A percentile compares a stretch with the other conserved stretches of the same genome.
These are phyloP conservation scores for Cucurbitaria berberidis DNA, from an alignment of 2,329 filamentous ascomycete species.

Conservation along the genomic window DNA sequence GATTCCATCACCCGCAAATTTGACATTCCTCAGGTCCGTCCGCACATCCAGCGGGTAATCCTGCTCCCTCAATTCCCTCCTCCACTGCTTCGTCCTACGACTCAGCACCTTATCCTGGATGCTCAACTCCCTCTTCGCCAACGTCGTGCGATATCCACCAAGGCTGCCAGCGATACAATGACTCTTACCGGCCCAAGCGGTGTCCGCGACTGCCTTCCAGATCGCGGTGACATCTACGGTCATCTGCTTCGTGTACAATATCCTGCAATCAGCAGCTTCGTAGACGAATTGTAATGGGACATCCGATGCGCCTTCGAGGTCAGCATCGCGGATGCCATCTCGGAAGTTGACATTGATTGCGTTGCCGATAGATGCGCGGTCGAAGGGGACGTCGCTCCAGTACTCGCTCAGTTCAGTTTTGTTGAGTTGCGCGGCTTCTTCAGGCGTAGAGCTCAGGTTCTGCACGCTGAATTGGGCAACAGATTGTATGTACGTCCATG, in stretches of 20 bases:
- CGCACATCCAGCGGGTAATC: slow-evolving; percentile 47
- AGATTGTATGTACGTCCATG: slow-evolving; percentile 41
- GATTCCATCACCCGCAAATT: slow-evolving; percentile 26
- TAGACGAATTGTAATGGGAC: slow-evolving; percentile 67
- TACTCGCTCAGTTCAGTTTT: slow-evolving; percentile 42
- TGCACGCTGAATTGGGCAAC: slow-evolving; percentile 30
- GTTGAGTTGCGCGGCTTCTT: slow-evolving; percentile 37
- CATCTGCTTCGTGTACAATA: slow-evolving; percentile 66
- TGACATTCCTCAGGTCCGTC: slow-evolving; percentile 34
- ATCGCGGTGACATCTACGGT: slow-evolving; percentile 59
- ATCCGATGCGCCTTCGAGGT: slow-evolving; percentile 33
- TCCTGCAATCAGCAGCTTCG: slow-evolving; percentile 66
- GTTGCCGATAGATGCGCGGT: slow-evolving; percentile 34
- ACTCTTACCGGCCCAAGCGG: slow-evolving; percentile 40
- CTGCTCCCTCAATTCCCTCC: slow-evolving; percentile 28
- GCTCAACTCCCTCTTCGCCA: slow-evolving; percentile 33
- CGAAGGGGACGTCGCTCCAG: slow-evolving; percentile 38
- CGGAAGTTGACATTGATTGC: slow-evolving; percentile 47
- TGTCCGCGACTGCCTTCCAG: slow-evolving; percentile 57
- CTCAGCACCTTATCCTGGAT: slow-evolving; percentile 29
- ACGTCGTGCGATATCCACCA: slow-evolving; percentile 20
- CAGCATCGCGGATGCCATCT: slow-evolving; percentile 53
- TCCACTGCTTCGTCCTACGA: slow-evolving; percentile 40
- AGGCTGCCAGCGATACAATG: slow-evolving; percentile 44
- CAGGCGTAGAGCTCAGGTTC: slow-evolving; percentile 26